A percentile compares a stretch with the other conserved stretches of the same genome.
Conservation (phyloP, 1,284 basidiomycete genomes). For the Cerrena zonata region DNA sequence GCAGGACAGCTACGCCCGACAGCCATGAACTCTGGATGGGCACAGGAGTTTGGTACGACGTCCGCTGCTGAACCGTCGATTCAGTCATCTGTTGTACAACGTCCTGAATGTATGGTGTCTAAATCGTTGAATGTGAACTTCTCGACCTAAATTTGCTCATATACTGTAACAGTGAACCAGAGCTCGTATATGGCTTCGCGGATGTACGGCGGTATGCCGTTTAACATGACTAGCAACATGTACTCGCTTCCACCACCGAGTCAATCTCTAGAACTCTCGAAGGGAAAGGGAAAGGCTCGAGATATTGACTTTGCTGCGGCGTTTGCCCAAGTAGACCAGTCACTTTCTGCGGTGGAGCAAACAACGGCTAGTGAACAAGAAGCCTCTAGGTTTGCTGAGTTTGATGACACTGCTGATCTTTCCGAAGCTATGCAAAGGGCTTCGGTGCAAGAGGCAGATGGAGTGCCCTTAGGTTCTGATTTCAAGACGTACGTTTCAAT, state of each 20-base stretch:
- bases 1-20: background rate
- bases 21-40: slow-evolving; percentile 17
- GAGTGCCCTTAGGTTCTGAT: slow-evolving; percentile 23
- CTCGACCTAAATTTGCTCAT: background rate
- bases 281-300: slow-evolving; percentile 68
- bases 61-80: slow-evolving; percentile 9
- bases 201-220: slow-evolving; percentile 28
- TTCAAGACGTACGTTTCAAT: slow-evolving; percentile 45
- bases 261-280: slow-evolving; percentile 30
- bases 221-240: slow-evolving; percentile 26
- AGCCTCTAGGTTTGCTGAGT: slow-evolving; percentile 50
- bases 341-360: slow-evolving; percentile 39
- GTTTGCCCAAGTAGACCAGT: slow-evolving; percentile 56
- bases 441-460: slow-evolving; percentile 27
- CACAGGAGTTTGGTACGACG: slow-evolving; percentile 24
- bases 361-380: slow-evolving; percentile 35
- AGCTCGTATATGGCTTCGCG: slow-evolving; percentile 31
- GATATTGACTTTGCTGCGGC: slow-evolving; percentile 77
- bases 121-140: background rate
- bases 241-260: slow-evolving; percentile 18
- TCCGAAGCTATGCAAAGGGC: slow-evolving; percentile 37
- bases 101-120: slow-evolving; percentile 20
- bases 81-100: slow-evolving; percentile 17
- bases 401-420: slow-evolving; percentile 38
- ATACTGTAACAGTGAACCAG: slow-evolving; percentile 17